phyloP scores from a whole-genome alignment of 225 moss, liverwort and hornwort species.

The Physcomitrellopsis africana region DNA sequence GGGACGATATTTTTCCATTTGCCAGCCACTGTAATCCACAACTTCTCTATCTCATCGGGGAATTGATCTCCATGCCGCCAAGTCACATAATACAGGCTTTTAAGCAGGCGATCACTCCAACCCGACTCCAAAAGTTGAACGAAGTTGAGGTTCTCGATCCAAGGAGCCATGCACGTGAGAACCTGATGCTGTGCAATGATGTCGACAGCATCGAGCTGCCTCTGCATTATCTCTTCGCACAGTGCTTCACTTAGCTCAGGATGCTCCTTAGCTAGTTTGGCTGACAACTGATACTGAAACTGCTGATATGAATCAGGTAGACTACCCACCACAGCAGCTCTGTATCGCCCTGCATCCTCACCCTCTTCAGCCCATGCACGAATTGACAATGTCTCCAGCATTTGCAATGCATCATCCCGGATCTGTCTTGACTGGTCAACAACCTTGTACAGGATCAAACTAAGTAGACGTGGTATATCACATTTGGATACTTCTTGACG shows the following conservation, averaged over 20 bases:
- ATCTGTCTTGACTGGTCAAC: constrained; percentile 97
- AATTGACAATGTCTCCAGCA: constrained; percentile 97
- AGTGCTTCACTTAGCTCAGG: constrained; percentile 96
- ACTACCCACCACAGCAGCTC: constrained; percentile 98
- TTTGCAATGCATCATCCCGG: constrained; percentile 97
- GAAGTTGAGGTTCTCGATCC: constrained; percentile 99
- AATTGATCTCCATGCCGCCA: constrained; percentile 99
- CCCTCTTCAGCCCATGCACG: constrained; percentile 99
- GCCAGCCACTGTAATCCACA: constrained; percentile 98
- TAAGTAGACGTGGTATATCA: constrained; percentile 92
- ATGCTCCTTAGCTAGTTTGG: constrained; percentile 97
- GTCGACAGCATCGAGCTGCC: constrained; percentile 98
- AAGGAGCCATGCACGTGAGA: constrained; percentile 98
- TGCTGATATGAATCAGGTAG: constrained; percentile 99
- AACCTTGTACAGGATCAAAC: constrained; percentile 97
- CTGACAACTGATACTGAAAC: constrained; percentile 96
- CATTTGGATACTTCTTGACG: constrained; percentile 97
- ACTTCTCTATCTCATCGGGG: constrained; percentile 98
- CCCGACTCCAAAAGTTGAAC: constrained; percentile 80
- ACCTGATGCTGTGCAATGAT: constrained; percentile 99
- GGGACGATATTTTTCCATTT: constrained; percentile 98
- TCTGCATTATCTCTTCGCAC: constrained; percentile 99
- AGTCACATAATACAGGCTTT: constrained; percentile 97
- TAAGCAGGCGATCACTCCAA: constrained; percentile 96
- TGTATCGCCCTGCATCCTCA: constrained; percentile 93